Percentiles rank a stretch among this genome's conserved stretches.
phyloP scores from a whole-genome alignment of 2,329 filamentous ascomycete species.

The Celoporthe dispersa region DNA sequence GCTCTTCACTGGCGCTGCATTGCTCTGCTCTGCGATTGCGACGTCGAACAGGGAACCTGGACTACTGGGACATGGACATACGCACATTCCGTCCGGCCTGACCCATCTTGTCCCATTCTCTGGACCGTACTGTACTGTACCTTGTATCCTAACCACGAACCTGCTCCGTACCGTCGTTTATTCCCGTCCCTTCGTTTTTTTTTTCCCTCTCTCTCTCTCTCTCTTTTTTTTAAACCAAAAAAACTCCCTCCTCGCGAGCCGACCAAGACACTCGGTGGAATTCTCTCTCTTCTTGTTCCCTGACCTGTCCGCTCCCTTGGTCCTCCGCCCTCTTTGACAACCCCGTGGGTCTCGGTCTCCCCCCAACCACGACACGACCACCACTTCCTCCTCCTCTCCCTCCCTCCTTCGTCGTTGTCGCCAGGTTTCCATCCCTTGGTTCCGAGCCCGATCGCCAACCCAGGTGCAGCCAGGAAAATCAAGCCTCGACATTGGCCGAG shows the following conservation, averaged over 20 bases:
- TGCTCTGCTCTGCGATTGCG: background rate
- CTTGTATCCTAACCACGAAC: conserved; percentile 1
- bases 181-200: conserved; percentile 11
- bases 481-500: background rate
- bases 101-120: background rate
- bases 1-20: no score
- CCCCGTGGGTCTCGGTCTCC: background rate
- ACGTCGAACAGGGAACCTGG: background rate
- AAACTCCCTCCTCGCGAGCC: background rate
- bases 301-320: conserved; percentile 15
- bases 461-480: background rate
- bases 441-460: background rate
- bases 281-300: background rate
- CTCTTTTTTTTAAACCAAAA: background rate
- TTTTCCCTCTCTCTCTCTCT: background rate
- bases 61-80: conserved; percentile 7
- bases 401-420: background rate
- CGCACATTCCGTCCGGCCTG: conserved; percentile 7
- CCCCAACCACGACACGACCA: conserved; percentile 1
- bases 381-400: background rate
- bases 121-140: conserved; percentile 1
- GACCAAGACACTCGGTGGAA: conserved; percentile 17
- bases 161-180: conserved; percentile 9
- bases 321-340: conserved; percentile 9
- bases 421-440: background rate